phyloP scores from a whole-genome alignment of 148 eudicot genomes.

The Dianthus caryophyllus region DNA sequence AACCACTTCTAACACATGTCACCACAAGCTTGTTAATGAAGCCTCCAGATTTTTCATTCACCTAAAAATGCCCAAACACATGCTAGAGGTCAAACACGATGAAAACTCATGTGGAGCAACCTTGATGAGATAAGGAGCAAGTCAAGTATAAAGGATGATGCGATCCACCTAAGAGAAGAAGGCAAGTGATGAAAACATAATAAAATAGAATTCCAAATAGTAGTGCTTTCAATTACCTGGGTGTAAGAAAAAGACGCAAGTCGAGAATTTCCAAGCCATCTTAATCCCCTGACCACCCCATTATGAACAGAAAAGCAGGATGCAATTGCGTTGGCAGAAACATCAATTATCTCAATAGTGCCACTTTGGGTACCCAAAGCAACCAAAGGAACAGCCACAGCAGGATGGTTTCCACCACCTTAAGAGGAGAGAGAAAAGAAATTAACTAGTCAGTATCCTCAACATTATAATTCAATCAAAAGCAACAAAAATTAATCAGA shows the following conservation, averaged over 20 bases:
- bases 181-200: not conserved
- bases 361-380: conserved; percentile 97
- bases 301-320: conserved; percentile 77
- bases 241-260: conserved; percentile 86
- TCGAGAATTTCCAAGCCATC: conserved; percentile 98
- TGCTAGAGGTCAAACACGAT: conserved; percentile 1
- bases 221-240: too few species aligned
- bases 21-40: conserved; percentile 82
- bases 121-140: conserved; percentile 2
- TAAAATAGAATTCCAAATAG: too few species aligned
- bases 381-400: conserved; percentile 93
- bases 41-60: conserved; percentile 80
- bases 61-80: conserved; percentile 41
- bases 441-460: conserved; percentile 19
- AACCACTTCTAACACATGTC: conserved; percentile 92
- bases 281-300: conserved; percentile 77
- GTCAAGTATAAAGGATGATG: conserved; percentile 7
- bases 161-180: conserved; percentile 4
- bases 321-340: conserved; percentile 86
- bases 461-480: conserved; percentile 10
- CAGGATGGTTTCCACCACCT: conserved; percentile 99
- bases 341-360: conserved; percentile 75
- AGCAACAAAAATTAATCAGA: conserved; percentile 14
- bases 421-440: conserved; percentile 22
- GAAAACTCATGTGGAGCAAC: conserved; percentile 10